These are phyloP conservation scores for Globisporangium lucens DNA, from an alignment of 352 stramenopile species.

Conservation along the genomic window DNA sequence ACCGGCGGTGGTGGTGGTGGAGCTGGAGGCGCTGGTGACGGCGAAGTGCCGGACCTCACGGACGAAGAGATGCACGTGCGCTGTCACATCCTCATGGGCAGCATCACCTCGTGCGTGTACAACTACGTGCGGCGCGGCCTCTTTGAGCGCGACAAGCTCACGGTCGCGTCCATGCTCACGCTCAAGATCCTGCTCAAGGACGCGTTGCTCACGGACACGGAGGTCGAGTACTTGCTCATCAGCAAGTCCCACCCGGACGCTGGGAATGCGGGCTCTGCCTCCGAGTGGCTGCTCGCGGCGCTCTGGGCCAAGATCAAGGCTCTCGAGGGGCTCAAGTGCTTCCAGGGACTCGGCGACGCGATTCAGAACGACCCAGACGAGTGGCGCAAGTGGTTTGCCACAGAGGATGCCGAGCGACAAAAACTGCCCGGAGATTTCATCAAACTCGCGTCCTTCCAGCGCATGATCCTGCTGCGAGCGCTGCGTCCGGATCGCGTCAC, in stretches of 20 bases:
- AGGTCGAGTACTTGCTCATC: conserved; percentile 92
- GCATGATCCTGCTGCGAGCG: conserved; percentile 88
- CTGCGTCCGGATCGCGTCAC: conserved; percentile 95
- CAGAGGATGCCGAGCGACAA: conserved; percentile 92
- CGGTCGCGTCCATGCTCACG: conserved; percentile 92
- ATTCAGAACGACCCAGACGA: conserved; percentile 97
- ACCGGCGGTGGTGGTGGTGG: conserved; percentile 10
- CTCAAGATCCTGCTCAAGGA: conserved; percentile 94
- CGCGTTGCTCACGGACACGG: conserved; percentile 67
- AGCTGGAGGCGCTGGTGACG: conserved; percentile 2
- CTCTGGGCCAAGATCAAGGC: conserved; percentile 94
- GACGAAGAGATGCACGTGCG: conserved; percentile 89
- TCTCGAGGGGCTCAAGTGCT: conserved; percentile 90
- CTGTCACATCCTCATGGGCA: conserved; percentile 86
- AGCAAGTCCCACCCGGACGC: conserved; percentile 83
- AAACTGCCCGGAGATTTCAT: conserved; percentile 93
- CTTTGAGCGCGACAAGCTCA: conserved; percentile 95
- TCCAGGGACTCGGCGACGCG: conserved; percentile 91
- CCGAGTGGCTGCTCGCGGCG: conserved; percentile 88
- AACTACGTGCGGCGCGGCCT: conserved; percentile 94
- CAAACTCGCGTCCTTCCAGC: conserved; percentile 78
- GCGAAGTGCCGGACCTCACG: conserved; percentile 54
- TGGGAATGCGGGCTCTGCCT: conserved; percentile 91
- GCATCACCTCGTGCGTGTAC: conserved; percentile 94
- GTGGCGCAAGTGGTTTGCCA: conserved; percentile 96